Evolutionary conservation across 495 filamentous ascomycete genomes (phyloP).

Genomic region (Penicillium argentinense): DNA sequence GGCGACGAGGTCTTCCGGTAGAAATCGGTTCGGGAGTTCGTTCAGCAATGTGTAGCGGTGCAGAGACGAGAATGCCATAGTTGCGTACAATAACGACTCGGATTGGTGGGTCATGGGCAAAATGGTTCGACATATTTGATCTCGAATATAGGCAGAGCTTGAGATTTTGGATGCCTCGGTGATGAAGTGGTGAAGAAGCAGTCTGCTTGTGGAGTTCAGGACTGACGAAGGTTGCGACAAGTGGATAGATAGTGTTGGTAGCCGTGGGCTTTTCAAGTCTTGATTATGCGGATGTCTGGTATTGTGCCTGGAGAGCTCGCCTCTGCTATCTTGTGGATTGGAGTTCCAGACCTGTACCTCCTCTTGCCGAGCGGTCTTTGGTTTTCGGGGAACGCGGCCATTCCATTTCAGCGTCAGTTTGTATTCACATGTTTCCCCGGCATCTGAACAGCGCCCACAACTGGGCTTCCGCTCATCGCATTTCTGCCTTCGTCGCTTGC

Average conservation of each 20-base stretch:
- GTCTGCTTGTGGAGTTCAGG: not conserved
- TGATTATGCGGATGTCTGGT: too few relatives aligned
- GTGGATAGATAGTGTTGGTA: not conserved
- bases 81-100: slow-evolving; percentile 14
- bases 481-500: slow-evolving; percentile 19
- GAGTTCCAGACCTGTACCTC: not conserved
- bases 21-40: slow-evolving; percentile 5
- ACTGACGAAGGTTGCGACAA: not conserved
- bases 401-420: slow-evolving; percentile 16
- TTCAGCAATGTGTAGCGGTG: slow-evolving; percentile 14
- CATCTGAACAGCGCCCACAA: slow-evolving; percentile 13
- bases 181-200: slow-evolving; percentile 17
- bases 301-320: not conserved
- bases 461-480: slow-evolving; percentile 15
- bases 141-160: slow-evolving; percentile 12
- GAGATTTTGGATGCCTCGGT: slow-evolving; percentile 12
- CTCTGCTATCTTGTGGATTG: not conserved
- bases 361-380: not conserved
- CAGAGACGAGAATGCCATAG: slow-evolving; percentile 15
- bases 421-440: slow-evolving; percentile 13
- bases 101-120: slow-evolving; percentile 13
- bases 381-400: slow-evolving; percentile 12
- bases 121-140: slow-evolving; percentile 16
- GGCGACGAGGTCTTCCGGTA: slow-evolving; percentile 8
- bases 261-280: too few relatives aligned